Conservation (phyloP, 441 rosid species). For the Breynia disticha region DNA sequence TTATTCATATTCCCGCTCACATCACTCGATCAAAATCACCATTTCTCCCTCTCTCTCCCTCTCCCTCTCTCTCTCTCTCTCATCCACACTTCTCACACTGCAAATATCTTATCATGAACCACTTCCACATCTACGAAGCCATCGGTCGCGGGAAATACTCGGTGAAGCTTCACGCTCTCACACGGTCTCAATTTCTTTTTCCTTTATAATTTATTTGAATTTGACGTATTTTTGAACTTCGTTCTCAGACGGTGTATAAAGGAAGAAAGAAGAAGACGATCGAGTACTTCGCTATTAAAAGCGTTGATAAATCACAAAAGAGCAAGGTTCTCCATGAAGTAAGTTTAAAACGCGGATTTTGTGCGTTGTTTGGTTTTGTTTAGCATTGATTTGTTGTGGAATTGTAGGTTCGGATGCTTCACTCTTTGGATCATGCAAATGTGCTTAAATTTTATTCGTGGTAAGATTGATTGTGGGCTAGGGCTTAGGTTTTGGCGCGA, state of each 20-base stretch:
- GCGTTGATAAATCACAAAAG: slow-evolving; percentile 87
- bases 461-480: slow-evolving; percentile 26
- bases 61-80: background rate
- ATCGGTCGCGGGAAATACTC: slow-evolving; percentile 96
- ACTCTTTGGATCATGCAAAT: slow-evolving; percentile 67
- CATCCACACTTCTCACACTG: slow-evolving; percentile 13
- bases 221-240: background rate
- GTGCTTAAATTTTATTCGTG: slow-evolving; percentile 78
- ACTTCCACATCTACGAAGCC: slow-evolving; percentile 88
- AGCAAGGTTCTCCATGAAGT: slow-evolving; percentile 95
- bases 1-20: background rate
- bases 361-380: background rate
- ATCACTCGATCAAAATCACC: too few species aligned
- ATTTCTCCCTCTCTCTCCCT: background rate
- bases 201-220: background rate
- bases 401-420: slow-evolving; percentile 85
- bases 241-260: slow-evolving; percentile 64
- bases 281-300: slow-evolving; percentile 89
- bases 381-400: background rate
- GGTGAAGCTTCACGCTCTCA: slow-evolving; percentile 31
- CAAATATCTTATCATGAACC: slow-evolving; percentile 48
- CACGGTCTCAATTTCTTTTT: slow-evolving; percentile 1
- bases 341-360: slow-evolving; percentile 12
- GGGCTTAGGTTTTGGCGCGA: background rate
- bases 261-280: slow-evolving; percentile 98